Conservation (phyloP, 1,139 yeast species). For the Diutina neorugosa region DNA sequence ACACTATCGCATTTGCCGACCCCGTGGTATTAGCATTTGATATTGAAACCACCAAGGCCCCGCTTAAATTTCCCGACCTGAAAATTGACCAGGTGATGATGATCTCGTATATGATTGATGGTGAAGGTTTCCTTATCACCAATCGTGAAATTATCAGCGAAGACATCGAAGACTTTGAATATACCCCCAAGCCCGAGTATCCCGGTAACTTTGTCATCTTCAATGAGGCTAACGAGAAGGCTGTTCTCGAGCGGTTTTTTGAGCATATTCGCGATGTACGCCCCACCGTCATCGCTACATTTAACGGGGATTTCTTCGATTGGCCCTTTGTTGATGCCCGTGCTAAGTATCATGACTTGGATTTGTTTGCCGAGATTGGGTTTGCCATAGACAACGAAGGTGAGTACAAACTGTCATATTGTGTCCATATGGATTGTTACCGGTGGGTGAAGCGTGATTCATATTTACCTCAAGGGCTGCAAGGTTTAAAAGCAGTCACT, state of each 20-base stretch:
- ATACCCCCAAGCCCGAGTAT: conserved; percentile 94
- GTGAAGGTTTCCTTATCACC: conserved; percentile 88
- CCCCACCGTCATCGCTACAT: conserved; percentile 95
- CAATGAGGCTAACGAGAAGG: conserved; percentile 80
- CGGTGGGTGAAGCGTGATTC: conserved; percentile 99
- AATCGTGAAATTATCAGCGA: conserved; percentile 89
- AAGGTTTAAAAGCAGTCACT: conserved; percentile 96
- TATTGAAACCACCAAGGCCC: conserved; percentile 95
- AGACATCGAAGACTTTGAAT: conserved; percentile 94
- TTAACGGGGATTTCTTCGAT: conserved; percentile 97
- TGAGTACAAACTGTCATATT: conserved; percentile 84
- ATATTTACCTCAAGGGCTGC: conserved; percentile 95
- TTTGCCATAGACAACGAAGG: conserved; percentile 84
- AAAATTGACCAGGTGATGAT: conserved; percentile 93
- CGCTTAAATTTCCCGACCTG: conserved; percentile 91
- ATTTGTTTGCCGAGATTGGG: conserved; percentile 91
- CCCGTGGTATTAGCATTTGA: conserved; percentile 96
- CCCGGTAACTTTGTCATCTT: conserved; percentile 85
- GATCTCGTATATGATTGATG: conserved; percentile 99
- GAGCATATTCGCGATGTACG: conserved; percentile 80
- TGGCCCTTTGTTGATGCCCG: conserved; percentile 97
- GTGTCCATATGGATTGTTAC: conserved; percentile 96
- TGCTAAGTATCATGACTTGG: conserved; percentile 69
- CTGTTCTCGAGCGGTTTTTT: conserved; percentile 61
- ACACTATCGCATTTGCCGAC: conserved; percentile 87